Evolutionary conservation across 140 eudicot genomes (phyloP), one percentile per base, ranked within the genome.

Genomic region (Erigeron philadelphicus): DNA sequence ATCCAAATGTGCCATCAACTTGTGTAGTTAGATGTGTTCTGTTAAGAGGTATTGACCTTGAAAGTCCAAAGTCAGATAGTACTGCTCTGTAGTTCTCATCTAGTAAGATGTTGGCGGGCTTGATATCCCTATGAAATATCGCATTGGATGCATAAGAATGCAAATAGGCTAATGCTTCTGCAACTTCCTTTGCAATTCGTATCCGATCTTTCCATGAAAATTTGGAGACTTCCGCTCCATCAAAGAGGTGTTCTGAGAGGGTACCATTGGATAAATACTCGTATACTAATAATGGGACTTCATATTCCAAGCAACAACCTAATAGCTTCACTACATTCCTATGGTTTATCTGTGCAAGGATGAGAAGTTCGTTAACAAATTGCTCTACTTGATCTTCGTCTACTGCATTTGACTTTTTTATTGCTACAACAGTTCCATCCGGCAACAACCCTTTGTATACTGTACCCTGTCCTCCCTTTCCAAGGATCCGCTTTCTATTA

Each of bases 381-480:
- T 18, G 21, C 7, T 12, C 56, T 13, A 50, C 56, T 18, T 50
- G 18, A 50, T n/a, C 21, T 50, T 50, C 16, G 15, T 50, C 56
- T 50, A 50, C 15, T 13, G 15, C 15, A 17, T 50, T 50, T 50
- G 56, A 50, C 56, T 50, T 50, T 8, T n/a, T 13, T n/a, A 46
- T 50, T 16, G 19, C 19, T 16, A 50, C 56, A 13, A 50, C 9
- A 13, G 61, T 59, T 46, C 84, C 77, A 66, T 75, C 73, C 1
- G 63, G 64, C 9, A 71, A 44, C 70, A 72, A 56, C 3, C 71
- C 74, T 50, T 71, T 66, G 72, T 65, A 71, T 41, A 72, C 81
- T 0, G 76, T 62, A 35, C 81, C 75, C 81, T 50, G 19, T 50
- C 56, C 56, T 16, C 81, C 81, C 56, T 18, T 53, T 40, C 81